Percentiles rank a stretch among this genome's conserved stretches.
These are phyloP conservation scores for Trametes sanguinea DNA, from an alignment of 768 basidiomycete genomes.

Conservation along the genomic window DNA sequence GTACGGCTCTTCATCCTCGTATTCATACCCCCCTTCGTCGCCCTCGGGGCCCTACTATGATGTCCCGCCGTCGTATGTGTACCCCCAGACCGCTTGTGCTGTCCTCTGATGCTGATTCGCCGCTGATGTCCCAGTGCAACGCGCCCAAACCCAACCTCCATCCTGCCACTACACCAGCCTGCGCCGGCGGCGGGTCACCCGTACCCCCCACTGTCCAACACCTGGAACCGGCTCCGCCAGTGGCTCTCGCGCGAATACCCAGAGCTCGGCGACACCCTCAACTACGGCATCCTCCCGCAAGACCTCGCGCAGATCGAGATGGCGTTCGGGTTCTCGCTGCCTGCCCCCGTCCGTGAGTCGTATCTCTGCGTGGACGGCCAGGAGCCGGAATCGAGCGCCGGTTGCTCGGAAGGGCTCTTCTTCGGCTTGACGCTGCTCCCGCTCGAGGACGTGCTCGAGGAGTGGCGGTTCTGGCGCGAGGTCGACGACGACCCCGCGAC, in stretches of 20 bases:
- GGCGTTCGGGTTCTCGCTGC: conserved; percentile 82
- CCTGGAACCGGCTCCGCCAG: conserved; percentile 81
- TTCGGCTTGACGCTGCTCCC: conserved; percentile 94
- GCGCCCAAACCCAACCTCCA: conserved; percentile 49
- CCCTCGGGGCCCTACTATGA: conserved; percentile 57
- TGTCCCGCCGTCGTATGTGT: conserved; percentile 53
- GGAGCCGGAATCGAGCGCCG: conserved; percentile 86
- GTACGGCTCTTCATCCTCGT: conserved; percentile 48
- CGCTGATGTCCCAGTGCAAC: conserved; percentile 37
- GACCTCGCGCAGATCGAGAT: conserved; percentile 82
- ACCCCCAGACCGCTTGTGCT: conserved; percentile 11
- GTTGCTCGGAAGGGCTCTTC: conserved; percentile 89
- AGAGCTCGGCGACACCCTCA: conserved; percentile 93
- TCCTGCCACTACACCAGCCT: conserved; percentile 71
- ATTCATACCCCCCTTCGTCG: conserved; percentile 79
- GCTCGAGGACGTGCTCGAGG: conserved; percentile 89
- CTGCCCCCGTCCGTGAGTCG: conserved; percentile 86
- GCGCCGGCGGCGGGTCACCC: conserved; percentile 33
- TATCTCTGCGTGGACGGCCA: conserved; percentile 91
- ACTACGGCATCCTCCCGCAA: conserved; percentile 81
- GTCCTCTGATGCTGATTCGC: conserved; percentile 7
- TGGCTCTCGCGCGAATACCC: conserved; percentile 89
- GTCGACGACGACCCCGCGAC: conserved; percentile 88
- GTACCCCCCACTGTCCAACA: conserved; percentile 80
- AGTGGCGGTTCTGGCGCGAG: conserved; percentile 96